Percentiles rank a stretch among this genome's conserved stretches.
Conservation (phyloP, 257 asterid species). For the Cruciata laevipes region DNA sequence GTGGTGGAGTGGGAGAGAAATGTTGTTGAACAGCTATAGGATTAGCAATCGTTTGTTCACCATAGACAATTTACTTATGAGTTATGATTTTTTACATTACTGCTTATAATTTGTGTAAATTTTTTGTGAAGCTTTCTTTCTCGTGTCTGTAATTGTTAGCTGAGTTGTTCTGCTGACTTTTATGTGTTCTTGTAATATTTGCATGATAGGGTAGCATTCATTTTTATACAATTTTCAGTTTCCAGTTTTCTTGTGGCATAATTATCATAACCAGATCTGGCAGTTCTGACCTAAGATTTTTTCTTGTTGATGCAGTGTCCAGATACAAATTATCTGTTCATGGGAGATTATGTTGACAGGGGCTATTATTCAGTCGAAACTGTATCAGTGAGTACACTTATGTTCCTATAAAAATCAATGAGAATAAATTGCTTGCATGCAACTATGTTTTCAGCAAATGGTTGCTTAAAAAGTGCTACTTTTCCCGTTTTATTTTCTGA, state of each 20-base stretch:
- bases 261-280: background rate
- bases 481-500: background rate
- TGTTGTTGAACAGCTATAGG: background rate
- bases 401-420: background rate
- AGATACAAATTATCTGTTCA: slow-evolving; percentile 75
- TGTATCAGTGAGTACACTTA: slow-evolving; percentile 44
- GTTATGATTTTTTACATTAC: background rate
- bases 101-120: background rate
- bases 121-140: background rate
- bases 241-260: background rate
- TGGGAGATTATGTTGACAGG: slow-evolving; percentile 91
- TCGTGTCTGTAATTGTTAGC: background rate
- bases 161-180: background rate
- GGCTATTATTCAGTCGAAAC: slow-evolving; percentile 89
- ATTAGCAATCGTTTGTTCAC: too few species aligned
- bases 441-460: background rate
- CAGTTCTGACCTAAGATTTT: slow-evolving; percentile 6
- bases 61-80: background rate
- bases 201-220: background rate
- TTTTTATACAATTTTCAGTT: background rate
- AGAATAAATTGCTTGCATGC: background rate
- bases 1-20: background rate
- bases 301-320: slow-evolving; percentile 55
- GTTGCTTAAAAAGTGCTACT: background rate
- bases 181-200: background rate